Percentiles rank a stretch among this genome's conserved stretches.
These are phyloP conservation scores for Tulasnella sp. DNA, from an alignment of 768 basidiomycete species.

Conservation along the genomic window DNA sequence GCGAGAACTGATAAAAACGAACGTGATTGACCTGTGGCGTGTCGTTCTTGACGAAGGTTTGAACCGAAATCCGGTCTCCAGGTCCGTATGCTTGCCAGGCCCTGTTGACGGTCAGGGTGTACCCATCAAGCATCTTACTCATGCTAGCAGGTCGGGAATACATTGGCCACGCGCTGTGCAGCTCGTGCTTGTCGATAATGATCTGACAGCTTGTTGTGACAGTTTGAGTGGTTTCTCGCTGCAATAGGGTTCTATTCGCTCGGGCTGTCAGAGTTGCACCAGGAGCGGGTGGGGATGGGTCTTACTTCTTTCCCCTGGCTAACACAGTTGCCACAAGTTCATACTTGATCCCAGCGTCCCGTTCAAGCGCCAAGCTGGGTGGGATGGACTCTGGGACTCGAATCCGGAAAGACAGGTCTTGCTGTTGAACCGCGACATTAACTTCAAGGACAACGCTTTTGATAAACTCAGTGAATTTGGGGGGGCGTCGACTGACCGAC, in stretches of 20 bases:
- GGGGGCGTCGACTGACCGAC: conserved; percentile 54
- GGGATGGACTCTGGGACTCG: conserved; percentile 91
- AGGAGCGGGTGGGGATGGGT: background rate
- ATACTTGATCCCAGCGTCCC: conserved; percentile 78
- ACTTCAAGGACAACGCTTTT: conserved; percentile 17
- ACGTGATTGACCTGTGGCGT: conserved; percentile 63
- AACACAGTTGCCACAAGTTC: conserved; percentile 86
- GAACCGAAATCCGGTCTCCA: conserved; percentile 70
- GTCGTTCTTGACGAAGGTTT: conserved; percentile 69
- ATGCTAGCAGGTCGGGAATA: conserved; percentile 75
- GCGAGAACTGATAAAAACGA: conserved; percentile 75
- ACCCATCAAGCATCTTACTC: conserved; percentile 57
- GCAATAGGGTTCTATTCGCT: conserved; percentile 65
- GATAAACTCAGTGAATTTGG: conserved; percentile 4
- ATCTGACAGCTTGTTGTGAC: conserved; percentile 65
- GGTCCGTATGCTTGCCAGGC: conserved; percentile 78
- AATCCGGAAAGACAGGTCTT: conserved; percentile 85
- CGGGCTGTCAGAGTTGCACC: conserved; percentile 1
- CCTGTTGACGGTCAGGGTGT: conserved; percentile 74
- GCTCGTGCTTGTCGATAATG: conserved; percentile 87
- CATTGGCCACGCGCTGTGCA: conserved; percentile 90
- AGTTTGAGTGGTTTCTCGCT: conserved; percentile 68
- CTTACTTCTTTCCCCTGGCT: conserved; percentile 78
- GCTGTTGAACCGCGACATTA: conserved; percentile 42
- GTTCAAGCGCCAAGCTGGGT: conserved; percentile 75